A percentile compares a stretch with the other conserved stretches of the same genome.
Evolutionary conservation across 768 basidiomycete species (phyloP).

Genomic region (Amanita fuliginea): DNA sequence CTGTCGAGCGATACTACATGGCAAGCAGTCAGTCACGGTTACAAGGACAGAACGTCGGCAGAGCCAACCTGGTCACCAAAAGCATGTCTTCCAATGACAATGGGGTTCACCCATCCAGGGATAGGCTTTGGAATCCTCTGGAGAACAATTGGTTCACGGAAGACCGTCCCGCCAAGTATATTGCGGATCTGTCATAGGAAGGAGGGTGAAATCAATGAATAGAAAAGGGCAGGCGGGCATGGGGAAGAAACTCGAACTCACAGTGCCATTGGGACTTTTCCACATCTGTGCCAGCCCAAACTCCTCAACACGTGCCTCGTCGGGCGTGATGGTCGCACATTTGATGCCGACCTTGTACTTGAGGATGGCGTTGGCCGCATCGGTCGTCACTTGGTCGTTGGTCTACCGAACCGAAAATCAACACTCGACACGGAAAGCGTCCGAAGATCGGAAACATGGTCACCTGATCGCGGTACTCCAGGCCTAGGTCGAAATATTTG

Average conservation of each 20-base stretch:
- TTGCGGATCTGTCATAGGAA: slow-evolving; percentile 66
- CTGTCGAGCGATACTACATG: slow-evolving; percentile 83
- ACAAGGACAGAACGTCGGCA: no score
- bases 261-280: slow-evolving; percentile 94
- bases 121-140: slow-evolving; percentile 84
- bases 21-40: neutral
- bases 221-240: neutral
- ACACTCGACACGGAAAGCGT: neutral
- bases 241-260: slow-evolving; percentile 22
- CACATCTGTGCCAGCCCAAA: slow-evolving; percentile 99
- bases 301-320: slow-evolving; percentile 91
- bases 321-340: slow-evolving; percentile 98
- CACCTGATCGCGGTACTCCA: slow-evolving; percentile 86
- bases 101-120: slow-evolving; percentile 96
- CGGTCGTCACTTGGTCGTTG: slow-evolving; percentile 85
- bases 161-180: slow-evolving; percentile 96
- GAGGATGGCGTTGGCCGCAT: slow-evolving; percentile 89
- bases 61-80: slow-evolving; percentile 81
- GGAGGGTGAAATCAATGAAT: neutral
- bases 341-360: slow-evolving; percentile 97
- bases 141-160: slow-evolving; percentile 96
- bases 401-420: slow-evolving; percentile 38
- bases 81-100: slow-evolving; percentile 93
- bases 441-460: slow-evolving; percentile 10
- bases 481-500: slow-evolving; percentile 97